Evolutionary conservation across 768 basidiomycete genomes (phyloP).

Genomic region (Mycena crocata): DNA sequence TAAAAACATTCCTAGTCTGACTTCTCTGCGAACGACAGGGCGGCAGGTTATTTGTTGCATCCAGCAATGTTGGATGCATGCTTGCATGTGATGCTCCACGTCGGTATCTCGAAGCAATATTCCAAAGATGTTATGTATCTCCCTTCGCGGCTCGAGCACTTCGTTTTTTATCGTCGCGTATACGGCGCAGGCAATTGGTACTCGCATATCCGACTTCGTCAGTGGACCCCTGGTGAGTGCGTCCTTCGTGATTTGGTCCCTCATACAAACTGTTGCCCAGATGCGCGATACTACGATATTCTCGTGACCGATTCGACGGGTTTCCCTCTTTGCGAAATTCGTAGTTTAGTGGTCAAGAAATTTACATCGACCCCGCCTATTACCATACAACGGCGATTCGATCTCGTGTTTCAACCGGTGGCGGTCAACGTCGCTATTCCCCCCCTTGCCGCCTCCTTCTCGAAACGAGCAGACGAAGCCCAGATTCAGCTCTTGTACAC

Average conservation of each 20-base stretch:
- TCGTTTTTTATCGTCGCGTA: conserved; percentile 4
- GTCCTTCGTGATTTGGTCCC: no score
- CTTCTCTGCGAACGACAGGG: neutral
- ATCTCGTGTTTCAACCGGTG: conserved; percentile 10
- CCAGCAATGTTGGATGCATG: conserved; percentile 13
- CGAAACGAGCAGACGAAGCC: neutral
- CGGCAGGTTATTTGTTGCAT: neutral
- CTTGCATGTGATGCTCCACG: conserved; percentile 3
- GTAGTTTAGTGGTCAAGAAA: neutral
- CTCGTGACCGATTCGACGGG: conserved; percentile 5
- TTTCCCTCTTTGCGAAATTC: neutral
- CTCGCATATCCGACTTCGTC: neutral
- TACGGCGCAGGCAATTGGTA: conserved; percentile 9
- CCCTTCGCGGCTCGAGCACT: conserved; percentile 7
- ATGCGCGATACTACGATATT: conserved; percentile 14
- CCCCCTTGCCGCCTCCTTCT: neutral
- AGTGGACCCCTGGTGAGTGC: conserved; percentile 19
- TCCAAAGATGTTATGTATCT: conserved; percentile 9
- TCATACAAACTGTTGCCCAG: no score
- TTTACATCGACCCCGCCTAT: neutral
- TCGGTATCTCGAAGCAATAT: conserved; percentile 10
- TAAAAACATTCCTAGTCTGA: neutral
- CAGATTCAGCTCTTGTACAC: neutral
- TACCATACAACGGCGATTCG: neutral
- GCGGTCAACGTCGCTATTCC: neutral